Evolutionary conservation across 306 rosid genomes (phyloP), one percentile per base, ranked within the genome.

Genomic region (Benincasa hispida): DNA sequence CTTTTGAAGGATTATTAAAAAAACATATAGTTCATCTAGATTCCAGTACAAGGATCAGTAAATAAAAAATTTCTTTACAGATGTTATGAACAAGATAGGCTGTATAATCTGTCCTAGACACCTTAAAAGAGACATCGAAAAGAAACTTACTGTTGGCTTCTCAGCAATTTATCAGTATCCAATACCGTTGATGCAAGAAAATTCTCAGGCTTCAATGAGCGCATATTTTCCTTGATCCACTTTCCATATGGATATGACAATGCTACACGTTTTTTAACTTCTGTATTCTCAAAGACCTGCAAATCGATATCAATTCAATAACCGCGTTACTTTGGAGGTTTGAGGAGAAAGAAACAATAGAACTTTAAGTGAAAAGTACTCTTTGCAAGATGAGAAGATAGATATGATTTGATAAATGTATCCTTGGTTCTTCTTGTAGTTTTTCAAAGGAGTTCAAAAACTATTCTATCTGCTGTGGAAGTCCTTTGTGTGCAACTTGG

Each of bases 221-320:
- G 87, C 85, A 88, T 77, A 80, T 90, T 90, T 83, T 89, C 99
- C 88, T 86, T 81, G 79, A 94, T 79, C 99, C 97, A 94, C 67
- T 89, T 83, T 84, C 97, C 99, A 83, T 91, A 94, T 10, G 97
- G 96, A 74, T 87, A 83, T 84, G 94, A 86, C 72, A 86, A 81
- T 72, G 99, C 97, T 74, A 94, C 99, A 60, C 90, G 88, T 80
- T 87, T 94, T 86, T 94, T 94, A 77, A 94, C 97, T 87, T 94
- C 99, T 6, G 91, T 89, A 86, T 94, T 94, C 89, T 94, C 99
- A 77, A 85, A 92, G 66, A 94, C 99, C 99, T 94, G 85, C 76
- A 86, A 84, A 76, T 78, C 27, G 57, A 82, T 79, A 81, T 79
- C 60, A 74, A 51, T 63, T 63, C 27, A 63, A 18, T 63, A 63